Evolutionary conservation across 768 basidiomycete species (phyloP).

Genomic region (Tulasnella sp.): DNA sequence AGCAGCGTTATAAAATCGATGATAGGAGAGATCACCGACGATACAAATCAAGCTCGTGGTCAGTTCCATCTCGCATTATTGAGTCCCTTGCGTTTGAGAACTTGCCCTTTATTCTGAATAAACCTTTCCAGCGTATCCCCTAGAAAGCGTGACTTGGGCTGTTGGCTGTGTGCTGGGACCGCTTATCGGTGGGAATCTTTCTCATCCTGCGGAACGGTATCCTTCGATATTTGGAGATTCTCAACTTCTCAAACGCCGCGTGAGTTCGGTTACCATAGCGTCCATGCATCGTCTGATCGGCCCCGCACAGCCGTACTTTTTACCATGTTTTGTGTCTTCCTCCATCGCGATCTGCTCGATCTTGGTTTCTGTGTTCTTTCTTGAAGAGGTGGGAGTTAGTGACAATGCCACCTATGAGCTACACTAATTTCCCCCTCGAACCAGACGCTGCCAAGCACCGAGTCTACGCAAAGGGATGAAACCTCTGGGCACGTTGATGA

Average conservation of each 20-base stretch:
- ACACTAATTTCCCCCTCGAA: too few relatives aligned
- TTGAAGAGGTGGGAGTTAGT: conserved; percentile 16
- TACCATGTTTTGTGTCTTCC: conserved; percentile 22
- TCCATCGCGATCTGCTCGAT: conserved; percentile 13
- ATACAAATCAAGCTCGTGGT: conserved; percentile 21
- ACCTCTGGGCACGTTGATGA: background rate
- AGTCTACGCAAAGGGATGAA: background rate
- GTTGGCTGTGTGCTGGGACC: conserved; percentile 18
- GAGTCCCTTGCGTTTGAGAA: too few relatives aligned
- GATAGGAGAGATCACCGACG: conserved; percentile 23
- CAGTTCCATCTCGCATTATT: background rate
- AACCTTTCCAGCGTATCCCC: conserved; percentile 2
- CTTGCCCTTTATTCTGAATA: background rate
- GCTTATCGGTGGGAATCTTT: conserved; percentile 21
- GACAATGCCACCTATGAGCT: background rate
- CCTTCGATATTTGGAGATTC: conserved; percentile 32
- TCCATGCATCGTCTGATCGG: conserved; percentile 2
- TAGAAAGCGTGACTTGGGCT: background rate
- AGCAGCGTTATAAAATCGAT: conserved; percentile 33
- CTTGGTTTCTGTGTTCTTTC: conserved; percentile 15
- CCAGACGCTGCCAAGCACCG: conserved; percentile 3
- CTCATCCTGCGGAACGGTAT: conserved; percentile 20
- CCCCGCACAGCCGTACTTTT: conserved; percentile 20
- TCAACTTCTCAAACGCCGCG: conserved; percentile 30
- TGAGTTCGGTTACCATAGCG: background rate